Conservation (phyloP, 805 yeast genomes). For the Danielia oregonensis region DNA sequence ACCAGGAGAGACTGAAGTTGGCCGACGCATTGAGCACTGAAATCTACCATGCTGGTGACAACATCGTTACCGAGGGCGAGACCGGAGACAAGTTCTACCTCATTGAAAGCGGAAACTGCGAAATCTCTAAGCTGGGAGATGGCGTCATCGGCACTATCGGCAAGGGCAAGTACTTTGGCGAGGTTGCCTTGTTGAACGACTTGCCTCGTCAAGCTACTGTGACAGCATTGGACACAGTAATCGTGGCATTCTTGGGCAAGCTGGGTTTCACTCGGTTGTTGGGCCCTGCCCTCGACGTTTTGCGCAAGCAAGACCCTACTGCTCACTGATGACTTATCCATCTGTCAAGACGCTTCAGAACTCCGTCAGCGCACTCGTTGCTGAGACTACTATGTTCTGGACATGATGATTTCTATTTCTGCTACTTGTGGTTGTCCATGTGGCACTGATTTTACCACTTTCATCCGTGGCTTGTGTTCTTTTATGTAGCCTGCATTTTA, state of each 20-base stretch:
- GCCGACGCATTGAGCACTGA: slow-evolving; percentile 93
- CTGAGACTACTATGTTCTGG: no score
- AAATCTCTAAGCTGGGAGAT: slow-evolving; percentile 58
- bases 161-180: slow-evolving; percentile 95
- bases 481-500: no score
- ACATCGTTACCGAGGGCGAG: slow-evolving; percentile 84
- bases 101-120: slow-evolving; percentile 73
- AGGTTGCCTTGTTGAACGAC: slow-evolving; percentile 87
- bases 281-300: slow-evolving; percentile 90
- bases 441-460: no score
- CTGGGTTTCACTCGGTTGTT: slow-evolving; percentile 89
- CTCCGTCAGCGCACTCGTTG: no score
- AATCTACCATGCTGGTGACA: slow-evolving; percentile 63
- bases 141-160: slow-evolving; percentile 59
- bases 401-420: no score
- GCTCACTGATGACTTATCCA: no score
- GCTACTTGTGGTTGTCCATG: no score
- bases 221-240: slow-evolving; percentile 66
- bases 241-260: slow-evolving; percentile 90
- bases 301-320: slow-evolving; percentile 84
- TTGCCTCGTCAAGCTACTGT: slow-evolving; percentile 94
- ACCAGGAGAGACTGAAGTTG: slow-evolving; percentile 81
- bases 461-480: no score
- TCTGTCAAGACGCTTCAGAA: no score
- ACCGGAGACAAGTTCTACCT: slow-evolving; percentile 43